Evolutionary conservation across 352 stramenopile species (phyloP).

Genomic region (Globisporangium carolinianum): DNA sequence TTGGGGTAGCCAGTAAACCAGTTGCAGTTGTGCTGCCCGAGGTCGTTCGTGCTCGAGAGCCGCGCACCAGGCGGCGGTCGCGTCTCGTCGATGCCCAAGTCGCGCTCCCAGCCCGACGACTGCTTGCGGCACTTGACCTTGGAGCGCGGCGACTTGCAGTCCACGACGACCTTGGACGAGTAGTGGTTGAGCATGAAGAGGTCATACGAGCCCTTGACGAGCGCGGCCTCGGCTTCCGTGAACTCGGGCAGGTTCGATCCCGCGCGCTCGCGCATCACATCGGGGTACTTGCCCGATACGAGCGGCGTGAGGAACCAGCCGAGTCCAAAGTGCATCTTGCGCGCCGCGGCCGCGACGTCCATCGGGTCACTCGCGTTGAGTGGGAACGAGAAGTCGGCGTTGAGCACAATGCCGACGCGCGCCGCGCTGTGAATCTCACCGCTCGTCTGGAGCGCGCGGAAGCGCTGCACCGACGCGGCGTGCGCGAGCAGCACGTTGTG

Average conservation of each 20-base stretch:
- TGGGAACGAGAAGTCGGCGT: constrained; percentile 69
- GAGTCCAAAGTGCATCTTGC: constrained; percentile 87
- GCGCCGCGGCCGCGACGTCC: constrained; percentile 58
- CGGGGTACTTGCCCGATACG: constrained; percentile 87
- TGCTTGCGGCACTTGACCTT: constrained; percentile 25
- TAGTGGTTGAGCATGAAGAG: constrained; percentile 96
- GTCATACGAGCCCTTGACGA: constrained; percentile 86
- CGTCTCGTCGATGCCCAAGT: constrained; percentile 43
- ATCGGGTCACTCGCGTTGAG: constrained; percentile 44
- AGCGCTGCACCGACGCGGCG: constrained; percentile 76
- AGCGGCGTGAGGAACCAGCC: constrained; percentile 93
- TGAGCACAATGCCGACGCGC: constrained; percentile 91
- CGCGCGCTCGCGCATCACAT: constrained; percentile 80
- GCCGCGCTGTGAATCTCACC: constrained; percentile 30
- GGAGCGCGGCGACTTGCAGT: constrained; percentile 32
- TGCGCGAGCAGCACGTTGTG: constrained; percentile 92
- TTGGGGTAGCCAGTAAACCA: constrained; percentile 38
- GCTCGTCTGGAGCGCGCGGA: constrained; percentile 64
- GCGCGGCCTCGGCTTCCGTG: constrained; percentile 53
- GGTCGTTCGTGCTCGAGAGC: constrained; percentile 21
- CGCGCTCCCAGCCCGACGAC: constrained; percentile 28
- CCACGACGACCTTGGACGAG: constrained; percentile 36
- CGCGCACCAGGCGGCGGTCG: constrained; percentile 52
- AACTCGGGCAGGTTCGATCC: constrained; percentile 83
- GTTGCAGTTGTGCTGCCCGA: constrained; percentile 24